Base-by-base conservation (phyloP, 2,329 filamentous ascomycete genomes). In the Pseudocercospora eumusae region DNA sequence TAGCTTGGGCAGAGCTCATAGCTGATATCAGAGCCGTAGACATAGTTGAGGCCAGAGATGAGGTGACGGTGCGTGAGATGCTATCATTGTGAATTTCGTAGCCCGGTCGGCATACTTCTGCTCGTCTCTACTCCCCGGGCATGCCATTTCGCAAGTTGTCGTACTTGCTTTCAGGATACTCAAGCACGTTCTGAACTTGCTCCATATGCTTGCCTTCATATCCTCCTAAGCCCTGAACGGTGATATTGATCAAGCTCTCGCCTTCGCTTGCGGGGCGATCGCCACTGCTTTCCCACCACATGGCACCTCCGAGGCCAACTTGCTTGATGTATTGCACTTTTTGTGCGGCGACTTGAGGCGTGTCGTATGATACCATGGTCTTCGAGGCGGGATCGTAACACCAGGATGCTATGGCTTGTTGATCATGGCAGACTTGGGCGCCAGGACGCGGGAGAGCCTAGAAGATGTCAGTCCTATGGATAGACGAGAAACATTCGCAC, bases 221-320 rank as follows among this genome's bases (percentile, higher is more conserved):
- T 1, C 77, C 76, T 4, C 77, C 78, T 33, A 81, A 64, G 13
- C 75, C 74, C 44, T 74, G 71, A 23, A 77, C 75, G n/a, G 77
- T 73, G 44, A 76, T 73, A 31, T 70, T 69, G 56, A 82, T 92
- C 72, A 97, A 74, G 69, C 90, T 93, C 0, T 82, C 79, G 9
- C 56, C 59, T 4, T 67, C 58, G 0, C 86, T 87, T 10, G 44
- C 33, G 2, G 76, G 73, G 72, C 87, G 88, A 74, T 97, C 93
- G 0, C 85, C 88, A 71, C 89, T 93, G 70, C 86, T 91, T 79
- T 97, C 93, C 91, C 91, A 96, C 92, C 92, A 98, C 93, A 98
- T 97, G n/a, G 84, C 91, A 18, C 93, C 93, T 1, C 92, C 93
- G 0, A 97, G 82, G 0, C 85, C 81, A 49, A 83, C 79, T 20